A percentile compares a stretch with the other conserved stretches of the same genome.
Evolutionary conservation across 2,329 filamentous ascomycete species (phyloP).

Genomic region (Fusarium albidum): DNA sequence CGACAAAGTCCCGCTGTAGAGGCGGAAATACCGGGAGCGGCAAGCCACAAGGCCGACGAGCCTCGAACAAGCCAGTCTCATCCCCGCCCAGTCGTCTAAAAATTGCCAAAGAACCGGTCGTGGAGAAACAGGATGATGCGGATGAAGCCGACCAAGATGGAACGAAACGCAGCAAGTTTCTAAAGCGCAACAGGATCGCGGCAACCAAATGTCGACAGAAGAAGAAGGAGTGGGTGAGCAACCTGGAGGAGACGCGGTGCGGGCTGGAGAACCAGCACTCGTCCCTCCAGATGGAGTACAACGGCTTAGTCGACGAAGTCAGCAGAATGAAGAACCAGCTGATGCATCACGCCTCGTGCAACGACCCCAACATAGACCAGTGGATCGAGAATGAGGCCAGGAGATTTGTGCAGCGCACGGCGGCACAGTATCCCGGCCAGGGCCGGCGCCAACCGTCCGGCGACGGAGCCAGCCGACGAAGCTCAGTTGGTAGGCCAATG

Average conservation of each 20-base stretch:
- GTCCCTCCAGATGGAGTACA: slow-evolving; percentile 53
- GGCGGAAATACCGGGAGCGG: background rate
- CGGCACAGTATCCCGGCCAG: background rate
- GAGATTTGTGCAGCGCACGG: slow-evolving; percentile 52
- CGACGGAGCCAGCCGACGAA: background rate
- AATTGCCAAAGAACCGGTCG: background rate
- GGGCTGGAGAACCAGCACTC: slow-evolving; percentile 55
- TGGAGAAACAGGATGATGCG: slow-evolving; percentile 31
- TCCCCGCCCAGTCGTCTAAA: slow-evolving; percentile 1
- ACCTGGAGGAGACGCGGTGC: slow-evolving; percentile 56
- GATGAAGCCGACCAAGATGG: slow-evolving; percentile 38
- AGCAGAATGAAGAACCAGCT: slow-evolving; percentile 58
- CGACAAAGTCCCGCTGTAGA: background rate
- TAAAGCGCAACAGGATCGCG: slow-evolving; percentile 76
- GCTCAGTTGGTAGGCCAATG: slow-evolving; percentile 14
- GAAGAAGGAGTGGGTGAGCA: slow-evolving; percentile 62
- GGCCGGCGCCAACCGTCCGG: background rate
- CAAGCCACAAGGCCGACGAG: slow-evolving; percentile 1
- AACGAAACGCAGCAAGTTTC: slow-evolving; percentile 62
- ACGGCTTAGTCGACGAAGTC: slow-evolving; percentile 53
- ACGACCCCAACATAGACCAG: slow-evolving; percentile 60
- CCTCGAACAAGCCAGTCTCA: background rate
- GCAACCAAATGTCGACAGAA: slow-evolving; percentile 79
- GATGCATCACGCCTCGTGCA: slow-evolving; percentile 61
- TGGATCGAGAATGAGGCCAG: slow-evolving; percentile 63